Conservation (phyloP, 2,329 filamentous ascomycete species). For the Clarireedia paspali region DNA sequence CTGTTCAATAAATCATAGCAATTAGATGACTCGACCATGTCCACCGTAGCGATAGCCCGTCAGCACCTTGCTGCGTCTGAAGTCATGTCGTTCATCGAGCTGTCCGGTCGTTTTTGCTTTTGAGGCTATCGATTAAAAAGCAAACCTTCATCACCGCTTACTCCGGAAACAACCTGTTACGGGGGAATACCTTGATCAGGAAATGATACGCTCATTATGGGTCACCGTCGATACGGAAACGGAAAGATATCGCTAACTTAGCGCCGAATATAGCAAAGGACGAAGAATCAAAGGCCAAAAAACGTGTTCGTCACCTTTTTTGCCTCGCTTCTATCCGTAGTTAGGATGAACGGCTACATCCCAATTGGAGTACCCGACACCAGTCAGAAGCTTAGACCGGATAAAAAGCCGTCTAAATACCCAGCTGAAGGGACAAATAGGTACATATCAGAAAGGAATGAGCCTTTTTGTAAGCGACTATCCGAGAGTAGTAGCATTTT, state of each 20-base stretch:
- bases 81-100: neutral
- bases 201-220: neutral
- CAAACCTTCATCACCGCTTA: neutral
- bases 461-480: neutral
- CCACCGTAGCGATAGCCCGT: neutral
- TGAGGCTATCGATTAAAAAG: conserved; percentile 4
- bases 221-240: neutral
- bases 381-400: neutral
- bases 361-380: neutral
- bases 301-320: neutral
- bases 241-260: neutral
- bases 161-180: neutral
- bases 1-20: too few relatives aligned
- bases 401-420: neutral
- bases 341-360: neutral
- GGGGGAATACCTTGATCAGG: neutral
- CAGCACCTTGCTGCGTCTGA: neutral
- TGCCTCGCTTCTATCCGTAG: neutral
- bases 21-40: neutral
- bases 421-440: neutral
- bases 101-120: neutral
- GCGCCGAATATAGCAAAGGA: neutral
- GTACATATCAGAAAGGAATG: neutral
- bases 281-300: neutral
- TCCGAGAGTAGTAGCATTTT: neutral